Evolutionary conservation across 169 alveolate species (phyloP), one percentile per base, ranked within the genome.

Genomic region (Plasmodium coatneyi): DNA sequence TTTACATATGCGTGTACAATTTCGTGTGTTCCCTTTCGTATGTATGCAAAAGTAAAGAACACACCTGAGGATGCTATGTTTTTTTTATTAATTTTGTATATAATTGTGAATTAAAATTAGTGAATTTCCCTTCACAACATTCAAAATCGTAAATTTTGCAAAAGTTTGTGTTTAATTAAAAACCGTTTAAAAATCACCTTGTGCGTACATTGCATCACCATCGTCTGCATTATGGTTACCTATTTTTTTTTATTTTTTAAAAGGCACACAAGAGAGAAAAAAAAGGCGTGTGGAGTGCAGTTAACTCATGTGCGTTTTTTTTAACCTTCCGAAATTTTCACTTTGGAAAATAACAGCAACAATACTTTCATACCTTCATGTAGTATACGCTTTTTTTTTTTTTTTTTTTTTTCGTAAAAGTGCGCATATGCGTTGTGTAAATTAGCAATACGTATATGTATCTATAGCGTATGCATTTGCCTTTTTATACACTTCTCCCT

Each of bases 161-260:
- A 39, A 12, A 39, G 56, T 79, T 79, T 79, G 84, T 79, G 72
- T 30, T 79, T 79, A 79, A 79, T 79, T 10, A 79, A 41, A 79
- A 22, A 12, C 70, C 56, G 84, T 79, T 36, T 79, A 41, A 79
- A 79, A 12, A 41, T 79, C 19, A 30, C 49, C 3, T 16, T 30
- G 84, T 79, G 84, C 56, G 46, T 79, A 79, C 41, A 43, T 79
- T 79, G 25, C 70, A n/a, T 66, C 76, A 66, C 2, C 76, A 66
- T 25, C 5, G n/a, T 12, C 41, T 66, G 30, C 5, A 22, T 66
- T 66, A 66, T 66, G 36, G 12, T 22, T 41, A 36, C 14, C 12
- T 79, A 7, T 41, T 14, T 19, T 14, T 79, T 79, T 41, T 16
- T 2, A 22, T 19, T 79, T 79, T 79, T 79, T 0, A 79, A 76